Conservation (phyloP, 768 basidiomycete genomes). For the Daedalea quercina region DNA sequence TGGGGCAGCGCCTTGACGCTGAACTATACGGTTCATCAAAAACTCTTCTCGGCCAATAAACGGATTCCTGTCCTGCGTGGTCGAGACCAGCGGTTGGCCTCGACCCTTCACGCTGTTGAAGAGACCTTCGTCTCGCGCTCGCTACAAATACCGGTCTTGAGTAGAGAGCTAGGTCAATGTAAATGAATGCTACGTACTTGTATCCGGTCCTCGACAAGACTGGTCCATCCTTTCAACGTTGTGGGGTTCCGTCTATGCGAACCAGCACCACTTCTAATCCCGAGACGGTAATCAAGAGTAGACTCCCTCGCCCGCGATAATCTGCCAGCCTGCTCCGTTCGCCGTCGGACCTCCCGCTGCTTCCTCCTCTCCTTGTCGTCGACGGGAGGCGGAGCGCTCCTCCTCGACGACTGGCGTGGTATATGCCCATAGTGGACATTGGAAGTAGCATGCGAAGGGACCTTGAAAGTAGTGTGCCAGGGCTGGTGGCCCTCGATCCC, state of each 20-base stretch:
- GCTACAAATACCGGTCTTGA: constrained; percentile 29
- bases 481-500: constrained; percentile 52
- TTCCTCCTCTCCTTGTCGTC: constrained; percentile 35
- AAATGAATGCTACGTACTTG: constrained; percentile 40
- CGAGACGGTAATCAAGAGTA: constrained; percentile 71
- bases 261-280: constrained; percentile 31
- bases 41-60: constrained; percentile 75
- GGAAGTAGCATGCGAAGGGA: constrained; percentile 45
- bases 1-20: constrained; percentile 75
- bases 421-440: constrained; percentile 50
- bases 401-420: constrained; percentile 19
- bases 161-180: neutral
- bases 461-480: constrained; percentile 65
- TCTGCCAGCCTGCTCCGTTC: constrained; percentile 45
- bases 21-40: constrained; percentile 80
- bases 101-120: constrained; percentile 72
- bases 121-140: constrained; percentile 57
- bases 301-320: constrained; percentile 61
- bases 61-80: constrained; percentile 46
- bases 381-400: constrained; percentile 16
- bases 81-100: constrained; percentile 40
- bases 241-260: constrained; percentile 42
- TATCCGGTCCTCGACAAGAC: constrained; percentile 72
- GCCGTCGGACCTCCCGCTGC: constrained; percentile 45
- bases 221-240: constrained; percentile 67